Evolutionary conservation across 208 protist species (phyloP), one percentile per base, ranked within the genome.

Genomic region (Leishmania arabica): DNA sequence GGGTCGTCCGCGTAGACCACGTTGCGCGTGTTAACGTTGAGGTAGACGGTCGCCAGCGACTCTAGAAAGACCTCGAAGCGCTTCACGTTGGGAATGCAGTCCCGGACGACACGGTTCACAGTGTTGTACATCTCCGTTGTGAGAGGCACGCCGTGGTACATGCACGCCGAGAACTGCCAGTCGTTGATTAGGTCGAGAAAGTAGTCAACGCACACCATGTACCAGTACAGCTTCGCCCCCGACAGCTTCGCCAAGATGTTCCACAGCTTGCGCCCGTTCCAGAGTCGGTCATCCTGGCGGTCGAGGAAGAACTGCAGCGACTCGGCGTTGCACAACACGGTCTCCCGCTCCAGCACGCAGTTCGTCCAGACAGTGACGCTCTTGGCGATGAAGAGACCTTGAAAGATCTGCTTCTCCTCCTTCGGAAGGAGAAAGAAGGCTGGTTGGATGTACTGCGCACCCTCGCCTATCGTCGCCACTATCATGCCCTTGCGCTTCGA

Each of bases 101-200:
- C 87, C 19, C 88, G 89, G 24, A 97, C 86, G 66, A 86, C 89
- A 19, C 87, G 80, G n/a, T 93, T 82, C 34, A 86, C 77, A 42
- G 90, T 96, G 87, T 98, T 95, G 88, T 92, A 96, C 42, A 79
- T 81, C 80, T 95, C 93, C 49, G 93, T 96, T 45, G 88, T 92
- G 56, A 97, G 85, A 21, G 90, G 90, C 66, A 88, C 85, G 75
- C 88, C 87, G 86, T 95, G 92, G 84, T 98, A 98, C 89, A 95
- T 93, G 83, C 94, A 79, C 40, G 88, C 84, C 17, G 93, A 87
- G 78, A 93, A 97, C 85, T 96, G 90, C 89, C 89, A 98, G 87
- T 98, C 92, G 47, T 90, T 90, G 27, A 96, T 78, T 37, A 98
- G 78, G 82, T 96, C 95, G n/a, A 91, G 77, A 79, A 98, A 95